Evolutionary conservation across 495 filamentous ascomycete species (phyloP), one percentile per base, ranked within the genome.

Genomic region (Jackrogersella multiformis): DNA sequence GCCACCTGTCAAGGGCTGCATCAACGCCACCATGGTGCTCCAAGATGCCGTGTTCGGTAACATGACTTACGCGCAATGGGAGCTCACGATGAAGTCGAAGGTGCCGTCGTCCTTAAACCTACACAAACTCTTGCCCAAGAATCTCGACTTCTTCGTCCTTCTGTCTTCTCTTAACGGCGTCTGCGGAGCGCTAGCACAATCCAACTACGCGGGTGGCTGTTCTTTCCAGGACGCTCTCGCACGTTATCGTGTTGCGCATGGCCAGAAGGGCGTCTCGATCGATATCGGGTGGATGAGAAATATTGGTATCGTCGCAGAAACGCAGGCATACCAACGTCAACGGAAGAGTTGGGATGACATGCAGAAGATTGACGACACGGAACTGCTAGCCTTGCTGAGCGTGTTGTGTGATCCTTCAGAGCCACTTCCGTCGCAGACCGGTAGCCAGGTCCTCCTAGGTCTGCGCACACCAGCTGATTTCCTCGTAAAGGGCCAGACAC

Each of bases 151-250:
- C 74, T 88, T 89, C 65, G 69, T 88, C 36, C 75, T 80, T 18
- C 72, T 88, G 2, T 85, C 84, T 10, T 89, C 87, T 0, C 69
- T 86, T 0, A 74, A 82, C 7, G 85, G 81, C 20, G 73, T 84
- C 5, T 69, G 84, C 32, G 87, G 87, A 2, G 81, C 73, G 59
- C 39, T 77, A 28, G 80, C 78, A 0, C 87, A 89, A 66, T 77
- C 82, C 18, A 85, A 85, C 32, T 90, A 90, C 60, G 77, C 84
- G 0, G 85, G 82, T 0, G 85, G 82, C n/a, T 86, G 86, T 71
- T 79, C 84, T 0, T 89, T 82, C 74, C 77, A 86, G 10, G 86
- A 85, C 45, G 78, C 81, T 0, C 72, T 85, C 15, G 78, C 77
- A 0, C 74, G 72, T 8, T 69, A 81, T 60, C 74, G 81, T 9